Evolutionary conservation across 2,329 filamentous ascomycete species (phyloP), one percentile per base, ranked within the genome.

Genomic region (Cercospora berteroae): DNA sequence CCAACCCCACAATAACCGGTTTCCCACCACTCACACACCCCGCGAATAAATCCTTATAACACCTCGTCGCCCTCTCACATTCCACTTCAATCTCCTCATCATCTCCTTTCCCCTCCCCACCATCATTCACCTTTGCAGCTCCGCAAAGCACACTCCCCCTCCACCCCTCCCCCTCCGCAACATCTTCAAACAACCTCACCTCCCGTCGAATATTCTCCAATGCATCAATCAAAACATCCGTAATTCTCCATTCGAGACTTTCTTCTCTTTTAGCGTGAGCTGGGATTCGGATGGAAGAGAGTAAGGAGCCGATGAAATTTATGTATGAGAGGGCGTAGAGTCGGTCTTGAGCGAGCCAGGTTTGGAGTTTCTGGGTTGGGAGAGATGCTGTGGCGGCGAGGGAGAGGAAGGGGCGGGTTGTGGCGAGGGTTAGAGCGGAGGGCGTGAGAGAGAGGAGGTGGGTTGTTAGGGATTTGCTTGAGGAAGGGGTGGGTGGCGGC

Each of bases 301-400:
- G 83, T 13, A 91, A 78, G 20, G 83, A 80, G 12, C 88, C 89
- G 25, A 88, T 86, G 72, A 90, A 91, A 59, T 86, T 84, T 70
- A 91, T 84, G 79, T 92, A 92, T 64, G 86, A 85, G 68, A 91
- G 86, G 57, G 89, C 87, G 80, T 92, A 92, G 58, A 92, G 84
- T 6, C 88, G 83, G 77, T 92, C 90, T 78, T 91, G 90, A 16
- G 87, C 86, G 52, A 93, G 86, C 90, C 90, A 93, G 77, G 83
- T 82, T 27, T 85, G 85, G 8, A 92, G 81, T 1, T 82, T 78
- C 0, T 80, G 72, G 56, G 86, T 85, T n/a, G 85, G 79, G n/a
- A 90, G 80, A 0, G 83, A 84, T 23, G 89, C 88, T 61, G 83
- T 82, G 12, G 89, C 89, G 4, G 90, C 89, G 50, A 86, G 83